Percentiles rank a stretch among this genome's conserved stretches.
Conservation (phyloP, 2,329 filamentous ascomycete genomes). For the Colletotrichum ledebouriae region DNA sequence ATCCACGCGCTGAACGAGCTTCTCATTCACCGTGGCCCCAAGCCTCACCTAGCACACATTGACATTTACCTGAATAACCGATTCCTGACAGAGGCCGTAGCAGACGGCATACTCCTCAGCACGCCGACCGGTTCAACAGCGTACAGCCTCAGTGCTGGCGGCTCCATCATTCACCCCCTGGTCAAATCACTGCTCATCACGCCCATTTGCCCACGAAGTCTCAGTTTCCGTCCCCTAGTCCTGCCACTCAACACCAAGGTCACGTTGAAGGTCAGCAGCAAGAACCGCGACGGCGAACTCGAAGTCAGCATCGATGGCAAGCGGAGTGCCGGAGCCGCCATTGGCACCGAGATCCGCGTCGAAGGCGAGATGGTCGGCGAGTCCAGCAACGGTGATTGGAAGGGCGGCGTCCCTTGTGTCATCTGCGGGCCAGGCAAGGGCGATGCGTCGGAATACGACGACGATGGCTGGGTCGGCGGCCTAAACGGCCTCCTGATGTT, state of each 20-base stretch:
- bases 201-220: slow-evolving; percentile 91
- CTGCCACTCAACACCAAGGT: slow-evolving; percentile 89
- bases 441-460: slow-evolving; percentile 65
- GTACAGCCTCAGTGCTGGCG: slow-evolving; percentile 93
- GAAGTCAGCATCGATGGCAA: slow-evolving; percentile 86
- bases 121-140: slow-evolving; percentile 96
- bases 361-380: slow-evolving; percentile 83
- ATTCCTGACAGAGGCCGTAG: slow-evolving; percentile 92
- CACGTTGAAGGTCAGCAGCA: slow-evolving; percentile 83
- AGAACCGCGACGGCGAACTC: slow-evolving; percentile 81
- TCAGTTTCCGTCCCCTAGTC: slow-evolving; percentile 92
- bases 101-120: slow-evolving; percentile 93
- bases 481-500: slow-evolving; percentile 95
- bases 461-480: slow-evolving; percentile 97
- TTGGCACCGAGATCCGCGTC: slow-evolving; percentile 90
- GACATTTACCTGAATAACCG: slow-evolving; percentile 91
- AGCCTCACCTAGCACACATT: slow-evolving; percentile 91
- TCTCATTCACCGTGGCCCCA: slow-evolving; percentile 89
- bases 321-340: slow-evolving; percentile 74
- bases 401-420: slow-evolving; percentile 91
- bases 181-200: slow-evolving; percentile 91
- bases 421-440: slow-evolving; percentile 72
- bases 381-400: slow-evolving; percentile 62
- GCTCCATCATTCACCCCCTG: slow-evolving; percentile 93
- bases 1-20: slow-evolving; percentile 93